Conservation (phyloP, 768 basidiomycete genomes). For the Xerocomus spinulosus region DNA sequence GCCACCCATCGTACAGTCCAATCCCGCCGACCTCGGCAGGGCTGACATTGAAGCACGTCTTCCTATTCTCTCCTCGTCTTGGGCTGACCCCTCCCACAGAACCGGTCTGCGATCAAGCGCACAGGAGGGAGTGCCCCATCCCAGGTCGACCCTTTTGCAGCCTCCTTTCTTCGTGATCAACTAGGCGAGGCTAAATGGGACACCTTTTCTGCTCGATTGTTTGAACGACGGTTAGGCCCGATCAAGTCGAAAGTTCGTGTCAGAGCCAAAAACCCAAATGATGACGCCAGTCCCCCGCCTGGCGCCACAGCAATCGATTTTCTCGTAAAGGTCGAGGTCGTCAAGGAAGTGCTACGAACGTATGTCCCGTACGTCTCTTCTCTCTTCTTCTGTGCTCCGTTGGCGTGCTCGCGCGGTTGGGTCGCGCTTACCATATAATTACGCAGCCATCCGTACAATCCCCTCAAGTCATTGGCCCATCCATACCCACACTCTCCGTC, state of each 20-base stretch:
- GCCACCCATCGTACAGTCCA: slow-evolving; percentile 33
- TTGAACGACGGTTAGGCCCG: slow-evolving; percentile 41
- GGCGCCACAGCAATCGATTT: slow-evolving; percentile 47
- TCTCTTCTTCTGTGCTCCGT: slow-evolving; percentile 1
- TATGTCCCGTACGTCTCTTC: slow-evolving; percentile 43
- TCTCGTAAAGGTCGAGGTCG: slow-evolving; percentile 49
- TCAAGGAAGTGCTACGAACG: slow-evolving; percentile 44
- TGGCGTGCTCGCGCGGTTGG: slow-evolving; percentile 6
- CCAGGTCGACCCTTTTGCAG: slow-evolving; percentile 40
- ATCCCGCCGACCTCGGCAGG: slow-evolving; percentile 26
- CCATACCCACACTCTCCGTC: slow-evolving; percentile 35
- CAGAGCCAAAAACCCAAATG: slow-evolving; percentile 27
- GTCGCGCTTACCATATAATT: slow-evolving; percentile 22
- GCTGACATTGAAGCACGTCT: slow-evolving; percentile 23
- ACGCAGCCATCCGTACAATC: slow-evolving; percentile 49
- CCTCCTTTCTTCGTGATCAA: slow-evolving; percentile 42
- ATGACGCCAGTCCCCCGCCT: slow-evolving; percentile 24
- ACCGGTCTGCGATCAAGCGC: slow-evolving; percentile 27
- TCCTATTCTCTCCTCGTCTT: background rate
- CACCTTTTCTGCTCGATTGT: slow-evolving; percentile 44
- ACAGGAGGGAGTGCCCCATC: slow-evolving; percentile 16
- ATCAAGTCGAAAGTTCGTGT: slow-evolving; percentile 35
- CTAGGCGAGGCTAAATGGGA: slow-evolving; percentile 42
- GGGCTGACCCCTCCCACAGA: slow-evolving; percentile 20
- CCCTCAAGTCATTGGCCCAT: slow-evolving; percentile 45